Evolutionary conservation across 495 filamentous ascomycete species (phyloP).

Genomic region (Polyplosphaeria fusca): DNA sequence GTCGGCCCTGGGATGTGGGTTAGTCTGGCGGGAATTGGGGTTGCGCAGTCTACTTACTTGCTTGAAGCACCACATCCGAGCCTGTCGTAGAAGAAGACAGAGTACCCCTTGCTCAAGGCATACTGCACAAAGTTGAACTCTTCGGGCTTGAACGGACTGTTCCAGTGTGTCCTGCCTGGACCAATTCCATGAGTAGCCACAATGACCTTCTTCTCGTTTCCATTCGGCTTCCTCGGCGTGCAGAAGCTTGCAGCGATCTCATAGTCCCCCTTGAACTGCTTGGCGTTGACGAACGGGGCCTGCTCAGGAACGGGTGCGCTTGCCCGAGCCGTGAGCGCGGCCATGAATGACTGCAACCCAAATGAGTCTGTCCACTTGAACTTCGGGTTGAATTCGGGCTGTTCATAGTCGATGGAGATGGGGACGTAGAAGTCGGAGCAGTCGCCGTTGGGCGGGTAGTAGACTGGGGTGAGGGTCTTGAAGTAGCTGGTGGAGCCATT

Average conservation of each 20-base stretch:
- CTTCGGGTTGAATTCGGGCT: constrained; percentile 11
- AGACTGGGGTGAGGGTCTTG: constrained; percentile 20
- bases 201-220: constrained; percentile 26
- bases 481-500: constrained; percentile 19
- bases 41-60: constrained; percentile 11
- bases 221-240: constrained; percentile 23
- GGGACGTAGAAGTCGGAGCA: constrained; percentile 27
- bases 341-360: constrained; percentile 21
- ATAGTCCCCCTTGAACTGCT: constrained; percentile 19
- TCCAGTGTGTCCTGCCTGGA: constrained; percentile 30
- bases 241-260: constrained; percentile 34
- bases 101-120: constrained; percentile 26
- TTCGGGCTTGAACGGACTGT: constrained; percentile 26
- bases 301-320: constrained; percentile 4
- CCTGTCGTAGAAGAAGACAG: constrained; percentile 33
- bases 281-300: constrained; percentile 1
- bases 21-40: not conserved
- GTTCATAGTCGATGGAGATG: constrained; percentile 22
- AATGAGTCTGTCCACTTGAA: constrained; percentile 18
- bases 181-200: constrained; percentile 33
- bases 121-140: constrained; percentile 33
- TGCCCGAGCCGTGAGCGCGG: constrained; percentile 14
- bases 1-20: too few species aligned
- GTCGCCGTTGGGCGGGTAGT: constrained; percentile 27
- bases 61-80: constrained; percentile 27